Evolutionary conservation across 169 alveolate genomes (phyloP).

Genomic region (Plasmodium cynomolgi): DNA sequence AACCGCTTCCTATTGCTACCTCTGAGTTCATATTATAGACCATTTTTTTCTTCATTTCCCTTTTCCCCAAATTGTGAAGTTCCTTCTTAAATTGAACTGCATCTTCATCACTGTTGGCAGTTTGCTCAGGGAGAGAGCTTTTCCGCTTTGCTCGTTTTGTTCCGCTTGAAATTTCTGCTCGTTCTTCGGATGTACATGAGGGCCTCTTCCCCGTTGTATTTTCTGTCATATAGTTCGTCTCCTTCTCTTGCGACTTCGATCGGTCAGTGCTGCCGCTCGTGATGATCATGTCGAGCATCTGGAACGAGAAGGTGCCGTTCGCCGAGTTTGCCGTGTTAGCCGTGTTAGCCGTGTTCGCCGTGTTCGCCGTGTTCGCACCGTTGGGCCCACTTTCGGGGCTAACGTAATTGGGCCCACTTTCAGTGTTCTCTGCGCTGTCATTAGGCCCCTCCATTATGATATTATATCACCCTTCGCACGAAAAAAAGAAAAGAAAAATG

Average conservation of each 20-base stretch:
- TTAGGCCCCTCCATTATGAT: not conserved
- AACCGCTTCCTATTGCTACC: not conserved
- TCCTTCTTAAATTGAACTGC: not conserved
- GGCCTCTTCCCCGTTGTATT: not conserved
- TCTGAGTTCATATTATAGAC: not conserved
- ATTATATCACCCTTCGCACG: not conserved
- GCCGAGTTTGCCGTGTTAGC: no score
- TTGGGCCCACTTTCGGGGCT: no score
- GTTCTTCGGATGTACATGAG: not conserved
- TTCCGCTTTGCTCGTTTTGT: not conserved
- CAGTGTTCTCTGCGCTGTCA: not conserved
- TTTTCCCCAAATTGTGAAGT: not conserved
- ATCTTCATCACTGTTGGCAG: not conserved
- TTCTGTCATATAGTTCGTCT: not conserved
- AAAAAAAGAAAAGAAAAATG: not conserved
- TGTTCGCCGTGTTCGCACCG: no score
- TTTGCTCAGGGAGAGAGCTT: not conserved
- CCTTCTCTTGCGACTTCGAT: not conserved
- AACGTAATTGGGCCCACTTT: not conserved
- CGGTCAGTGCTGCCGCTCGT: not conserved
- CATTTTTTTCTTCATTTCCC: not conserved
- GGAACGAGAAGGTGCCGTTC: conserved; percentile 23
- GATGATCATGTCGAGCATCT: conserved; percentile 62
- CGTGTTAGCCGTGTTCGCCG: no score
- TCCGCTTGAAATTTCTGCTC: not conserved